Percentiles rank a stretch among this genome's conserved stretches.
These are phyloP conservation scores for Incumbomyces delicatus DNA, from an alignment of 2,329 filamentous ascomycete genomes.

Conservation along the genomic window DNA sequence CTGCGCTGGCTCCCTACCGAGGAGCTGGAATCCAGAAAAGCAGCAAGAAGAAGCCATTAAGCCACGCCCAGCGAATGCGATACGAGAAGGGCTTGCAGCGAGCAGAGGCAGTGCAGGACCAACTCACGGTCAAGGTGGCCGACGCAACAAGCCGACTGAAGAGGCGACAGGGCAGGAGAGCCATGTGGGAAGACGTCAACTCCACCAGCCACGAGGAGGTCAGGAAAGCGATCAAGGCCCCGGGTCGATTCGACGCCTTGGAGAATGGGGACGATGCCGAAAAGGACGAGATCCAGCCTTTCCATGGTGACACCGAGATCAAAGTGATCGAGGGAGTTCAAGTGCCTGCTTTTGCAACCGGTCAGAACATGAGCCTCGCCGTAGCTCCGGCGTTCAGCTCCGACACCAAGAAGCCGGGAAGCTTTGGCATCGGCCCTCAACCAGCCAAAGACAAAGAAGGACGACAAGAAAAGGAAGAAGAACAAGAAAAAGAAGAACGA, in stretches of 20 bases:
- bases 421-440: not conserved
- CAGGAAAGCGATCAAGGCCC: conserved; percentile 24
- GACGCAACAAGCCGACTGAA: conserved; percentile 43
- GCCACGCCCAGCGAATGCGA: conserved; percentile 44
- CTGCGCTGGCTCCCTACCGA: conserved; percentile 33
- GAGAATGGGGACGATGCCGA: conserved; percentile 40
- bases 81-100: conserved; percentile 47
- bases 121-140: conserved; percentile 45
- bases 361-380: conserved; percentile 1
- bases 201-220: conserved; percentile 22
- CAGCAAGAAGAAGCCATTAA: conserved; percentile 42
- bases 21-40: conserved; percentile 43
- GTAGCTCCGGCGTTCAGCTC: not conserved
- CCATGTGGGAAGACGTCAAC: conserved; percentile 36
- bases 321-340: conserved; percentile 12
- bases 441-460: not conserved
- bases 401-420: not conserved
- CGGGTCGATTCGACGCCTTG: conserved; percentile 37
- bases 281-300: conserved; percentile 20
- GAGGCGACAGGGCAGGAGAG: conserved; percentile 37
- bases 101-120: conserved; percentile 45
- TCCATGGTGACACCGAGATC: conserved; percentile 9
- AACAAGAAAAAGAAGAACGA: not conserved
- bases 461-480: no score
- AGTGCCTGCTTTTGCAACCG: conserved; percentile 10